phyloP scores from a whole-genome alignment of 768 basidiomycete species.

The Candolleomyces eurysporus region DNA sequence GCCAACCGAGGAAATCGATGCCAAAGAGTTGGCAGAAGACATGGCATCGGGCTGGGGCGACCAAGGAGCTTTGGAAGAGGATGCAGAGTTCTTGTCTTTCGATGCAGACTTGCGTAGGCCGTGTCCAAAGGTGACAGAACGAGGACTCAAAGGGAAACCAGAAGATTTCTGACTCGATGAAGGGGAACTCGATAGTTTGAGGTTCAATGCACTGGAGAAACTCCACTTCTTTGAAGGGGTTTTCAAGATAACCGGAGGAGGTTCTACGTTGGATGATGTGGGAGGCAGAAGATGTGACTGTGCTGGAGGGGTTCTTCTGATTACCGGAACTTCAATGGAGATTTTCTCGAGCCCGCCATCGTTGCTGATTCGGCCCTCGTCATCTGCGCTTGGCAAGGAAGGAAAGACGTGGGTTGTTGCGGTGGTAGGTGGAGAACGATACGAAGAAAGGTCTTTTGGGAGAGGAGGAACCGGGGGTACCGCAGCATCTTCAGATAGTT shows the following conservation, averaged over 20 bases:
- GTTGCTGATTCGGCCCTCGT: slow-evolving; percentile 40
- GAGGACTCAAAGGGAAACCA: slow-evolving; percentile 60
- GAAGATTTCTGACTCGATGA: slow-evolving; percentile 54
- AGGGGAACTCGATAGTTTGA: slow-evolving; percentile 67
- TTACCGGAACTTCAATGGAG: slow-evolving; percentile 51
- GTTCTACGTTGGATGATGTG: slow-evolving; percentile 35
- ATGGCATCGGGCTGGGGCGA: slow-evolving; percentile 75
- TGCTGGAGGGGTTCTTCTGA: slow-evolving; percentile 25
- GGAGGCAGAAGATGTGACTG: slow-evolving; percentile 26
- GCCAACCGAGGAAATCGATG: slow-evolving; percentile 71
- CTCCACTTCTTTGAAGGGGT: slow-evolving; percentile 98
- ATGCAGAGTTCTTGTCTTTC: slow-evolving; percentile 56
- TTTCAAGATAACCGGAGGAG: slow-evolving; percentile 51
- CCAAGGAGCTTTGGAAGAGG: slow-evolving; percentile 53
- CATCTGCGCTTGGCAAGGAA: slow-evolving; percentile 36
- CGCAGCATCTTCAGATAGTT: slow-evolving; percentile 54
- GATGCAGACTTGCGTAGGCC: slow-evolving; percentile 68
- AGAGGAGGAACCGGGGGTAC: slow-evolving; percentile 95
- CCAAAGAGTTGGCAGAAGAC: slow-evolving; percentile 73
- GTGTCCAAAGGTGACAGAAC: slow-evolving; percentile 64
- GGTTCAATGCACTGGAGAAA: slow-evolving; percentile 81
- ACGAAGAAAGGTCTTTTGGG: slow-evolving; percentile 83
- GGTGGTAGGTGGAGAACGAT: slow-evolving; percentile 66
- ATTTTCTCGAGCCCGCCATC: slow-evolving; percentile 46
- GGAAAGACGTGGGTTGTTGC: slow-evolving; percentile 56